Evolutionary conservation across 345 rosid genomes (phyloP).

Genomic region (Ceriops zippeliana): DNA sequence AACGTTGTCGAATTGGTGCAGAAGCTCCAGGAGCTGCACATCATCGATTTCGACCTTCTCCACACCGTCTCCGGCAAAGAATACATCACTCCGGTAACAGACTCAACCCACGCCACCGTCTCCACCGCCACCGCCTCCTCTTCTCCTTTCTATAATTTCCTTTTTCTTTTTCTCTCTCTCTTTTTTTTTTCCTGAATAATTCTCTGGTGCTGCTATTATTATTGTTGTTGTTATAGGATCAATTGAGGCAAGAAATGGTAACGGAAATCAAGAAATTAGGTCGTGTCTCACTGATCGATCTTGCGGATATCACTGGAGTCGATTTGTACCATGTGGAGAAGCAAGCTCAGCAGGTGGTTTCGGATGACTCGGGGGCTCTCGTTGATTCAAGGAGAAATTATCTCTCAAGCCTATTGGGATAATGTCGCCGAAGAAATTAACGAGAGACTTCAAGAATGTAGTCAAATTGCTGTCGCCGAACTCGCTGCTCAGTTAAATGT

Average conservation of each 20-base stretch:
- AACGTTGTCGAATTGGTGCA: slow-evolving; percentile 96
- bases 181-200: slow-evolving; percentile 7
- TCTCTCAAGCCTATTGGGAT: slow-evolving; percentile 94
- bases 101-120: neutral
- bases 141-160: neutral
- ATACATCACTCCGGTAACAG: slow-evolving; percentile 75
- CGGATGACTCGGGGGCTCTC: slow-evolving; percentile 48
- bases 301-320: slow-evolving; percentile 74
- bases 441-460: slow-evolving; percentile 94
- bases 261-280: slow-evolving; percentile 59
- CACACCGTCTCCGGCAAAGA: slow-evolving; percentile 96
- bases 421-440: slow-evolving; percentile 84
- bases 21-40: slow-evolving; percentile 86
- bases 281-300: slow-evolving; percentile 85
- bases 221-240: slow-evolving; percentile 47
- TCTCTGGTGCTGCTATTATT: neutral
- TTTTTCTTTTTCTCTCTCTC: neutral
- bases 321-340: slow-evolving; percentile 94
- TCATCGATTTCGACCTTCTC: slow-evolving; percentile 94
- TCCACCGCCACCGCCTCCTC: neutral
- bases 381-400: slow-evolving; percentile 83
- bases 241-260: slow-evolving; percentile 69
- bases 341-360: slow-evolving; percentile 65
- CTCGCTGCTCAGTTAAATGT: slow-evolving; percentile 83
- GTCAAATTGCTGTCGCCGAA: slow-evolving; percentile 86